Conservation (phyloP, 805 yeast species). For the Hemisphaericaspora nanyangensis region DNA sequence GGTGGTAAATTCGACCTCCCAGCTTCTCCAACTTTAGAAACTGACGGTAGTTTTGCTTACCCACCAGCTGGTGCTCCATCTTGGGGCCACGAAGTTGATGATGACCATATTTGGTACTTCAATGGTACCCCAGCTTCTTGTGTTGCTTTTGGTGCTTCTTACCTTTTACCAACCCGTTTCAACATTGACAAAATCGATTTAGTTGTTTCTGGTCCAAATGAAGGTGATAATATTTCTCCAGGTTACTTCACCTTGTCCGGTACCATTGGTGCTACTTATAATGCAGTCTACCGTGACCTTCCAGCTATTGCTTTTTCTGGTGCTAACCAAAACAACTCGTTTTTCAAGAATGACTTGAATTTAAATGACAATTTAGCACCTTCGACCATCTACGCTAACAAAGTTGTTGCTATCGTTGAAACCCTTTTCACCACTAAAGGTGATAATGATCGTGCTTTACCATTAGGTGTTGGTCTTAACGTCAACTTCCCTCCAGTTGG, state of each 20-base stretch:
- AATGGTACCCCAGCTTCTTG: conserved; percentile 54
- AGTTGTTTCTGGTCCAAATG: conserved; percentile 52
- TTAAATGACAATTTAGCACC: conserved; percentile 35
- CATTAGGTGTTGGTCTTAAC: conserved; percentile 43
- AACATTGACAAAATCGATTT: conserved; percentile 40
- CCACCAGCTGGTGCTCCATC: conserved; percentile 48
- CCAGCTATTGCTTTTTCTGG: conserved; percentile 54
- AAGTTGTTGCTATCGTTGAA: conserved; percentile 37
- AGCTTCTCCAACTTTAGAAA: conserved; percentile 29
- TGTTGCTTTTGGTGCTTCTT: conserved; percentile 46
- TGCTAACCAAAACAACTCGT: conserved; percentile 47
- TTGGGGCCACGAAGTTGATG: conserved; percentile 47
- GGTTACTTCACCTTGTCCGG: conserved; percentile 43
- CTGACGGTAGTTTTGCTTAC: conserved; percentile 47
- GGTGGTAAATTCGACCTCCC: conserved; percentile 54
- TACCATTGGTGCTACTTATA: conserved; percentile 50
- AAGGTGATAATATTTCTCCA: conserved; percentile 46
- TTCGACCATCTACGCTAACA: conserved; percentile 43
- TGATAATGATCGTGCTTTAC: conserved; percentile 34
- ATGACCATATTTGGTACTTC: conserved; percentile 49
- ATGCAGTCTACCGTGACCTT: conserved; percentile 44
- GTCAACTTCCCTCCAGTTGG: conserved; percentile 49
- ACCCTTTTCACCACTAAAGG: conserved; percentile 36
- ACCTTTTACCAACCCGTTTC: conserved; percentile 44
- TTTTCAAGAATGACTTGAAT: conserved; percentile 42